Percentiles rank a stretch among this genome's conserved stretches.
Conservation (phyloP, 495 filamentous ascomycete species). For the Talaromyces stipitatus region DNA sequence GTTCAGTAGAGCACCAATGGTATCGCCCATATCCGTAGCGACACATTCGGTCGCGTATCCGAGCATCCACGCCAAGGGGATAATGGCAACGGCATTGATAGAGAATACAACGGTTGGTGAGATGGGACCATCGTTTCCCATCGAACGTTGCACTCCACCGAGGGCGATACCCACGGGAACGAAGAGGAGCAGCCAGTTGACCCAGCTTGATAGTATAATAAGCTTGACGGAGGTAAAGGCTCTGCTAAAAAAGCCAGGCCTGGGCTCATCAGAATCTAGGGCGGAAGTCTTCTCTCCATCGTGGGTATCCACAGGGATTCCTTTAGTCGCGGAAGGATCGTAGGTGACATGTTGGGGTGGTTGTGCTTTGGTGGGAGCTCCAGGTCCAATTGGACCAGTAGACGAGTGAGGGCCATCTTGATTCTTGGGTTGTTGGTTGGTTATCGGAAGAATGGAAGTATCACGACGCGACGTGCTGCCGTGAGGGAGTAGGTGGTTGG, state of each 20-base stretch:
- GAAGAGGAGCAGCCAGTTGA: slow-evolving; percentile 73
- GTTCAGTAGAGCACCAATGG: slow-evolving; percentile 73
- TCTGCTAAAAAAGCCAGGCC: slow-evolving; percentile 35
- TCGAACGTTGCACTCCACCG: slow-evolving; percentile 29
- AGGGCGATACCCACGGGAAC: slow-evolving; percentile 72
- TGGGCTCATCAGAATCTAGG: slow-evolving; percentile 21
- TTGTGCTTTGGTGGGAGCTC: background rate
- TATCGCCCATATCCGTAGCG: slow-evolving; percentile 69
- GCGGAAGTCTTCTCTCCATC: slow-evolving; percentile 7
- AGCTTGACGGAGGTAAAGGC: slow-evolving; percentile 44
- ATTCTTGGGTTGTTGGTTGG: slow-evolving; percentile 1
- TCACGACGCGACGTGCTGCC: background rate
- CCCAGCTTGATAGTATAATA: slow-evolving; percentile 59
- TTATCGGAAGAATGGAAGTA: slow-evolving; percentile 4
- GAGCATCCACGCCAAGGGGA: slow-evolving; percentile 74
- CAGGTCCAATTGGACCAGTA: background rate
- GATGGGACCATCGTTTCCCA: slow-evolving; percentile 20
- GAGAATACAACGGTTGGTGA: slow-evolving; percentile 55
- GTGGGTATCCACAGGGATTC: slow-evolving; percentile 4
- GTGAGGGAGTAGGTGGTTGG: background rate
- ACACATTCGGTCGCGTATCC: slow-evolving; percentile 78
- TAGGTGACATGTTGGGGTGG: background rate
- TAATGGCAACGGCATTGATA: slow-evolving; percentile 76
- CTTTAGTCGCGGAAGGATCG: background rate
- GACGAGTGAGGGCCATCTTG: background rate